A percentile compares a stretch with the other conserved stretches of the same genome.
Conservation (phyloP, 2,329 filamentous ascomycete species). For the Trichophyton schoenleinii region DNA sequence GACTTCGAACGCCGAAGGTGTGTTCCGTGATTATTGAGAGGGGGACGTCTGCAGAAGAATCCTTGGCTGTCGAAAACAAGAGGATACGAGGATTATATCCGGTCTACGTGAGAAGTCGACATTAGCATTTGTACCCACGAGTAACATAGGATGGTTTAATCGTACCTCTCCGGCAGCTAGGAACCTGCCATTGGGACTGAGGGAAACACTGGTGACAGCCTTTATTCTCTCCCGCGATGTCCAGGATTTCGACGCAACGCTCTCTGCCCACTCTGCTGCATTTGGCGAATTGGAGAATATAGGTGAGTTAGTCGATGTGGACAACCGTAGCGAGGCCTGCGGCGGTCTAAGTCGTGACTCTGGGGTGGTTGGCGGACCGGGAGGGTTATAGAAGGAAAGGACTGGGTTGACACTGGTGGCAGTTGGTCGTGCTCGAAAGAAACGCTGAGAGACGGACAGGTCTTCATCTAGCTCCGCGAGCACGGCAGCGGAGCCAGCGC, state of each 20-base stretch:
- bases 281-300: not conserved
- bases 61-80: constrained; percentile 68
- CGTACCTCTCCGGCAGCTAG: constrained; percentile 75
- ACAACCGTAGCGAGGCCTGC: constrained; percentile 28
- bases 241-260: constrained; percentile 56
- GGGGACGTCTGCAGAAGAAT: constrained; percentile 66
- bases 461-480: constrained; percentile 66
- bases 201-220: constrained; percentile 76
- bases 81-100: constrained; percentile 86
- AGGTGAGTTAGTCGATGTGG: constrained; percentile 31
- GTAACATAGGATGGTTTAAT: constrained; percentile 7
- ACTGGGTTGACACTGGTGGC: constrained; percentile 53
- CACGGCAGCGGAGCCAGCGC: constrained; percentile 86
- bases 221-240: constrained; percentile 87
- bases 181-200: constrained; percentile 77
- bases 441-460: constrained; percentile 57
- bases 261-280: constrained; percentile 45
- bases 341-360: constrained; percentile 47
- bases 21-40: constrained; percentile 81
- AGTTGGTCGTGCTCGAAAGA: constrained; percentile 73
- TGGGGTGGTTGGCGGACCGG: constrained; percentile 45
- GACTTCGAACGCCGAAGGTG: constrained; percentile 71
- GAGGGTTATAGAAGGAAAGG: constrained; percentile 41
- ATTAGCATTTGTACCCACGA: constrained; percentile 1
- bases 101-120: constrained; percentile 41